Base-by-base conservation (phyloP, 2,329 filamentous ascomycete genomes). In the Coniella vitis region DNA sequence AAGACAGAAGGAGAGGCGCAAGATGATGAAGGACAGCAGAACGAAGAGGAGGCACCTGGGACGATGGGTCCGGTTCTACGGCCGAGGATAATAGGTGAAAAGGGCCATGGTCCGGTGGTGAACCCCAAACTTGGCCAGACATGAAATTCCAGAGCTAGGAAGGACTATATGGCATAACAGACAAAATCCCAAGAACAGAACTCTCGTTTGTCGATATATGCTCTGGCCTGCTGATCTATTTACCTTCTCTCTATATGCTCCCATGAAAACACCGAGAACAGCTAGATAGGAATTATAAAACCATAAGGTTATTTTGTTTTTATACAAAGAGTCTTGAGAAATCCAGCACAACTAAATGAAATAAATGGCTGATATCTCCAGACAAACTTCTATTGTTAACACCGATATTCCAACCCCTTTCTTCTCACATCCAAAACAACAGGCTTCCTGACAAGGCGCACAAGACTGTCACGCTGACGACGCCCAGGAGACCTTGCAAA, bases 21-120 rank as follows among this genome's bases (percentile, higher is more conserved):
- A 13, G 13, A n/a, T 3, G 42, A 17, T n/a, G 45, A 7, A 14
- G 20, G 32, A 5, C 8, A 20, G 37, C 9, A 4, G 10, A 40
- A 19, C 4, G 25, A 41, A 19, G 31, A 32, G 14, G 25, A 4
- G 4, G 21, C 37, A n/a, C 25, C 36, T n/a, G 41, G 41, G 13
- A 14, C 35, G 1, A 51, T 47, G 51, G 52, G 52, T 13, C 38
- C 49, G 5, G 45, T 47, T 9, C 9, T 48, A 1, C 32, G 48
- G 35, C 45, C 52, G 7, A 25, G 35, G 20, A 38, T 32, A 22
- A 34, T 25, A 20, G 49, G 52, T 4, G 52, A 54, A 42, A 48
- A 38, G n/a, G 52, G 52, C 12, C 49, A 54, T 12, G 52, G 49
- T 3, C 41, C 52, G 13, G 49, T 54, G 17, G 52, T 49, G 3